Conservation (phyloP, 2,329 filamentous ascomycete species). For the Pseudogymnoascus sp. region DNA sequence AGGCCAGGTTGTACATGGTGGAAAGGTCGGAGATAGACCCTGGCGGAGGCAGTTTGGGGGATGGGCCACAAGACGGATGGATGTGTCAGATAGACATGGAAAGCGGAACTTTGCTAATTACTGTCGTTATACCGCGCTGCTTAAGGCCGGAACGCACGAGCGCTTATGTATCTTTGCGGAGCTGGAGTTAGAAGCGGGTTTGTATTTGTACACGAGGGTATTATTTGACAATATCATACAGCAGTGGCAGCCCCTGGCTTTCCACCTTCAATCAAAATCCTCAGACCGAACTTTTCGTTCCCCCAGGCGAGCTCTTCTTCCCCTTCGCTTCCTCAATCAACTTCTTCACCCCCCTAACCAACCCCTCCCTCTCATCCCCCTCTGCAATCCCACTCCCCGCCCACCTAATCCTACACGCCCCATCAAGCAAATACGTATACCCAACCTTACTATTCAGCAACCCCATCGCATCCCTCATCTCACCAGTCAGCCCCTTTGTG, state of each 20-base stretch:
- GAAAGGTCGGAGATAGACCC: not conserved
- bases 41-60: not conserved
- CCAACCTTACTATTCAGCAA: slow-evolving; percentile 85
- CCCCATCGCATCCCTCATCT: slow-evolving; percentile 54
- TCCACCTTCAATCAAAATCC: slow-evolving; percentile 1
- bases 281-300: slow-evolving; percentile 9
- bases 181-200: slow-evolving; percentile 1
- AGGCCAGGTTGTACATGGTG: not conserved
- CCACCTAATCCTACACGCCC: slow-evolving; percentile 85
- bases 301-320: slow-evolving; percentile 24
- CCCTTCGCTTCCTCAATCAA: slow-evolving; percentile 47
- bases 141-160: not conserved
- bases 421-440: slow-evolving; percentile 75
- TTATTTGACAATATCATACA: slow-evolving; percentile 7
- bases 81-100: slow-evolving; percentile 1
- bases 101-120: slow-evolving; percentile 2
- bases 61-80: not conserved
- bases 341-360: slow-evolving; percentile 55
- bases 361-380: slow-evolving; percentile 54
- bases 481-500: slow-evolving; percentile 46
- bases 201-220: slow-evolving; percentile 5
- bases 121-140: not conserved
- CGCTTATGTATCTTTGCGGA: not conserved
- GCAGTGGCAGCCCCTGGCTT: not conserved
- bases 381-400: slow-evolving; percentile 69